Conservation (phyloP, 495 filamentous ascomycete species). For the Monascus purpureus region DNA sequence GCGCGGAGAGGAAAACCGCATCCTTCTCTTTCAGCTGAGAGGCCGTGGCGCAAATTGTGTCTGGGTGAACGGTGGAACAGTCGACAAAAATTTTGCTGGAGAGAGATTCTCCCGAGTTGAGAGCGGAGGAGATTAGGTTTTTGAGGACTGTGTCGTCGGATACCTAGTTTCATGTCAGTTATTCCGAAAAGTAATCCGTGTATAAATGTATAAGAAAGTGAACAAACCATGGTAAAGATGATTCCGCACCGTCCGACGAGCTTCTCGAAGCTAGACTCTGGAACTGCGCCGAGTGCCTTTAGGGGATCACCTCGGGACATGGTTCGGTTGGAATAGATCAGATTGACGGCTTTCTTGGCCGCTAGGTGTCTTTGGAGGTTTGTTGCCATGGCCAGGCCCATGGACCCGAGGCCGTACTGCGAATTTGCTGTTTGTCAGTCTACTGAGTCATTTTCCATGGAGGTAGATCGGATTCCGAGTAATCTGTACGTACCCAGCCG, state of each 20-base stretch:
- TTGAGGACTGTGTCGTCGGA: slow-evolving; percentile 28
- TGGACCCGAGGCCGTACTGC: slow-evolving; percentile 34
- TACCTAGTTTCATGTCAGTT: slow-evolving; percentile 11
- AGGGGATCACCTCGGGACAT: slow-evolving; percentile 25
- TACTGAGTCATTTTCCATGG: no score
- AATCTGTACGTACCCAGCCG: slow-evolving; percentile 28
- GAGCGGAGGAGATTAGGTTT: slow-evolving; percentile 18
- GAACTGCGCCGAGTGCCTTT: slow-evolving; percentile 18
- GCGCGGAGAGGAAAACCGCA: slow-evolving; percentile 27
- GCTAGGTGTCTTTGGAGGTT: slow-evolving; percentile 33
- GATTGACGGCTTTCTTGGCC: slow-evolving; percentile 17
- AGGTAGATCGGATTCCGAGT: no score
- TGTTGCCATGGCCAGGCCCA: slow-evolving; percentile 36
- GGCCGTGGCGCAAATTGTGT: slow-evolving; percentile 22
- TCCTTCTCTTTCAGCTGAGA: slow-evolving; percentile 19
- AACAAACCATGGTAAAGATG: slow-evolving; percentile 31
- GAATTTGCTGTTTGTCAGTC: background rate
- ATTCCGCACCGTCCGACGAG: slow-evolving; percentile 25
- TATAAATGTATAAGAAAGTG: background rate
- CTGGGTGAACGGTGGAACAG: slow-evolving; percentile 32
- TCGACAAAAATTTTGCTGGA: slow-evolving; percentile 36
- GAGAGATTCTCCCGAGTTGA: slow-evolving; percentile 19
- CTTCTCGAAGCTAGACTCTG: slow-evolving; percentile 21
- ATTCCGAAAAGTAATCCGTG: slow-evolving; percentile 1
- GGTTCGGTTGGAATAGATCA: slow-evolving; percentile 32